Evolutionary conservation across 1,284 basidiomycete genomes (phyloP), one percentile per base, ranked within the genome.

Genomic region (Ganoderma boninense): DNA sequence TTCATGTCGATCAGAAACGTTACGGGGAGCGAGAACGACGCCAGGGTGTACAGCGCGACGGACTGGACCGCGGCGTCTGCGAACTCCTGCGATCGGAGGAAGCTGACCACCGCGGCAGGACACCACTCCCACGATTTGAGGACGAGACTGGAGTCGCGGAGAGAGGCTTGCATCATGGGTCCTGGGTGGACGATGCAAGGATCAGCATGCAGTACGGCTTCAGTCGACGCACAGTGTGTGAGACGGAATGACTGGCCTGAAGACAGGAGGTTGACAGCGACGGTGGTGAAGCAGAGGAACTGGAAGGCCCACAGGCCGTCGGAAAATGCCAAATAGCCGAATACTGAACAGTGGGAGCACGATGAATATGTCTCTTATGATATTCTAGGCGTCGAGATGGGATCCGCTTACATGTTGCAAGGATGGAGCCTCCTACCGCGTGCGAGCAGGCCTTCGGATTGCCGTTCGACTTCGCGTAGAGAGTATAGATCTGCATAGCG

Each of bases 11-110:
- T 4, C 4, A 35, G 20, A 23, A 60, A 60, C 20, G 57, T 60
- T 6, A 60, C 57, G n/a, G 38, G 57, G 57, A 60, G 57, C 57
- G 35, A 20, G 57, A 60, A 23, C n/a, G 57, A 60, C n/a, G 20
- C 57, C 16, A 40, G 5, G 20, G 35, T 35, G 57, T 60, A 60
- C 35, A 40, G 4, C 8, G 35, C 57, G 35, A 20, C 57, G 57
- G 57, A 40, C 18, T 60, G 57, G 11, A 60, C 11, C 4, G 11
- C 8, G 35, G 57, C 57, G 35, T 60, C 35, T 10, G 3, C 4
- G 14, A 60, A 60, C 1, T 60, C 57, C 57, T 40, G 35, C 10
- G 57, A 60, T 40, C 32, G 35, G 57, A 35, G 11, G 7, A 60
- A 11, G 32, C 3, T 18, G 35, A n/a, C 20, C 3, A 60, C 3